Percentiles rank a stretch among this genome's conserved stretches.
These are phyloP conservation scores for Caryocar brasiliense DNA, from an alignment of 441 rosid species.

Conservation along the genomic window DNA sequence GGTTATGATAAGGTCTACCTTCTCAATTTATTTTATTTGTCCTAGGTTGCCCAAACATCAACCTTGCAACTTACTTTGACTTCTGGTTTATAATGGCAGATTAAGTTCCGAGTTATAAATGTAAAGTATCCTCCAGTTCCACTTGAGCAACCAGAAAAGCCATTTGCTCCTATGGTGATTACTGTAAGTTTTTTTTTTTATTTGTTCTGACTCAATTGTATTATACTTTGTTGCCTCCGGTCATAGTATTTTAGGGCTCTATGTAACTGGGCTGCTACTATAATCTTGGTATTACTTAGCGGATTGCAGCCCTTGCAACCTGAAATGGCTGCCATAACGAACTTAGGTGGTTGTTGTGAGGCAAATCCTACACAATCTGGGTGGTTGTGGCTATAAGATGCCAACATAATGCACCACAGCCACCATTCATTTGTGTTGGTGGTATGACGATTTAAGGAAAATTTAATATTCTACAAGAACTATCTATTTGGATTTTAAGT, in stretches of 20 bases:
- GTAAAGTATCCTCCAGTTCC: slow-evolving; percentile 62
- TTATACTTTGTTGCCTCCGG: background rate
- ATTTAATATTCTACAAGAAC: no score
- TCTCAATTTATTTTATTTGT: background rate
- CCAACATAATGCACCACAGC: no score
- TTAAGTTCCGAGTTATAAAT: slow-evolving; percentile 55
- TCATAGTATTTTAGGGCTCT: background rate
- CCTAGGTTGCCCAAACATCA: background rate
- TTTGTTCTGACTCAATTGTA: slow-evolving; percentile 4
- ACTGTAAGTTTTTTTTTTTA: slow-evolving; percentile 40
- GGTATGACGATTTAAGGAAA: no score
- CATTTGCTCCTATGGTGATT: slow-evolving; percentile 83
- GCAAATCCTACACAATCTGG: no score
- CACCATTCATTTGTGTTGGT: no score
- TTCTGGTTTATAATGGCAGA: slow-evolving; percentile 31
- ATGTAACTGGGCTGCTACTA: background rate
- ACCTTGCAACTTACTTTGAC: background rate
- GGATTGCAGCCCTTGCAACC: no score
- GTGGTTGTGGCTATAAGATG: no score
- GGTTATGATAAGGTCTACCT: slow-evolving; percentile 47
- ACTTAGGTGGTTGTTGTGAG: no score
- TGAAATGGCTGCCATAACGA: no score
- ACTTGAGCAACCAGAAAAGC: slow-evolving; percentile 53
- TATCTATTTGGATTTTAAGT: no score
- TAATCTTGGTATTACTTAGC: no score